Evolutionary conservation across 2,329 filamentous ascomycete species (phyloP).

Genomic region (Lasiodiplodia sp.): DNA sequence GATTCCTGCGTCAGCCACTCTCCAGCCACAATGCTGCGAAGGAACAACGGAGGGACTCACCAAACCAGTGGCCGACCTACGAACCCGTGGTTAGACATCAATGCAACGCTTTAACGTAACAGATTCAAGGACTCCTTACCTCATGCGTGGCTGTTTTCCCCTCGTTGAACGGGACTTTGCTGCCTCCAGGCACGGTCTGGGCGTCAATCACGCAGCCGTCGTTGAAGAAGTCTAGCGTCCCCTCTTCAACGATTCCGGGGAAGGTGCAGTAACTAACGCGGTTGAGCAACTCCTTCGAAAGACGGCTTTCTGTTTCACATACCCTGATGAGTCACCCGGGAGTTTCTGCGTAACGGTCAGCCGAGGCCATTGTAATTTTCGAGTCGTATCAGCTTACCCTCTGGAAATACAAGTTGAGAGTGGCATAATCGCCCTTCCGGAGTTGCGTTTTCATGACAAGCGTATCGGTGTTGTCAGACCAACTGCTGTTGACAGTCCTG

Average conservation of each 20-base stretch:
- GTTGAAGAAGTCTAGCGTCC: constrained; percentile 31
- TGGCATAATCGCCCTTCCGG: constrained; percentile 38
- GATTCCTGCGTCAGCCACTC: not conserved
- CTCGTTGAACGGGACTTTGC: constrained; percentile 33
- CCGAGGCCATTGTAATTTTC: no score
- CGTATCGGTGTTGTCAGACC: constrained; percentile 23
- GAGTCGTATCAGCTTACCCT: not conserved
- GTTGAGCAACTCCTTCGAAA: constrained; percentile 29
- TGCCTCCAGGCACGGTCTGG: constrained; percentile 35
- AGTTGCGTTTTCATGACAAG: constrained; percentile 33
- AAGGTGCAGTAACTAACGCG: constrained; percentile 55
- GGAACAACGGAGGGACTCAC: not conserved
- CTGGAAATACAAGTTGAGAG: constrained; percentile 40
- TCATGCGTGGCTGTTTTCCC: constrained; percentile 37
- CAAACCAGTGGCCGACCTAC: constrained; percentile 46
- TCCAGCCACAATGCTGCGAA: no score
- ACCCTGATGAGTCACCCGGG: constrained; percentile 4
- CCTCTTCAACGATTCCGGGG: constrained; percentile 47
- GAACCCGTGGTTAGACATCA: constrained; percentile 27
- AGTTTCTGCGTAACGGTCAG: not conserved
- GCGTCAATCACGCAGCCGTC: constrained; percentile 37
- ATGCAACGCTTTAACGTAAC: no score
- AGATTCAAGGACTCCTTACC: constrained; percentile 36
- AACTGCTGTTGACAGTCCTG: constrained; percentile 7
- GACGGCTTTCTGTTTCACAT: no score